phyloP scores from a whole-genome alignment of 257 asterid species.

The Vinca minor region DNA sequence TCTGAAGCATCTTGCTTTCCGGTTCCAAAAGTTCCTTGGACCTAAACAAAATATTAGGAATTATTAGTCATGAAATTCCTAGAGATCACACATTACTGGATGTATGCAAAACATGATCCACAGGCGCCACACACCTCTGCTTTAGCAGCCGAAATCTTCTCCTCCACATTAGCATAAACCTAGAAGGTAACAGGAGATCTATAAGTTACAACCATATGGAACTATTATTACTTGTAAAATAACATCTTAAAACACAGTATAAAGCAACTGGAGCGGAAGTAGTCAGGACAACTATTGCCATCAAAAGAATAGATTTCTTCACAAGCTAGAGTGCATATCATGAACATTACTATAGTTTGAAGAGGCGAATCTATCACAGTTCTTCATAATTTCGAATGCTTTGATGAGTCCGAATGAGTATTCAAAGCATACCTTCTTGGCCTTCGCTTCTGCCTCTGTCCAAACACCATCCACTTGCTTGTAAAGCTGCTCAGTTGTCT shows the following conservation, averaged over 20 bases:
- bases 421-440: conserved; percentile 65
- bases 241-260: background rate
- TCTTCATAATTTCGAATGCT: background rate
- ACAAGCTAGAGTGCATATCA: background rate
- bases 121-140: conserved; percentile 56
- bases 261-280: background rate
- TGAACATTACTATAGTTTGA: background rate
- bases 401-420: conserved; percentile 1
- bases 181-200: conserved; percentile 10
- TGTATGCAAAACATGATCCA: background rate
- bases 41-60: conserved; percentile 36
- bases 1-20: conserved; percentile 61
- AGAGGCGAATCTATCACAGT: background rate
- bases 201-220: background rate
- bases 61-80: conserved; percentile 7
- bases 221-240: background rate
- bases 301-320: background rate
- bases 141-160: conserved; percentile 69
- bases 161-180: conserved; percentile 81
- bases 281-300: background rate
- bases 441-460: conserved; percentile 85
- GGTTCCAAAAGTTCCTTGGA: conserved; percentile 55
- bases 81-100: background rate
- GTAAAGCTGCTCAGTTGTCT: conserved; percentile 87
- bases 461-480: conserved; percentile 89